Conservation (phyloP, 2,329 filamentous ascomycete species). For the Neodidymelliopsis sp. region DNA sequence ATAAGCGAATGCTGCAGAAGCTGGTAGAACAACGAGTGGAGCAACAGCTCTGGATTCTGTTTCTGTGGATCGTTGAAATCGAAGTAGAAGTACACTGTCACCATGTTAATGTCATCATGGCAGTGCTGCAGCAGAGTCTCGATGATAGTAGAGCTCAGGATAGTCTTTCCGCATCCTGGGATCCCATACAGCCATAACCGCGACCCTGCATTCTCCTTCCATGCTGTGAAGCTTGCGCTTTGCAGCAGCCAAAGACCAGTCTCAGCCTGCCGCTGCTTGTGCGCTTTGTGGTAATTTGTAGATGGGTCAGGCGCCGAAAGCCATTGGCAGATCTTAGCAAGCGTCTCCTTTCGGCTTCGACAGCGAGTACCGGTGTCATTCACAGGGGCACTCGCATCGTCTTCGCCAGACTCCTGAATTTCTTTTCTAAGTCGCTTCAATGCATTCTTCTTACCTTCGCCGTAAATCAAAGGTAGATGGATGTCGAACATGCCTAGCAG, state of each 20-base stretch:
- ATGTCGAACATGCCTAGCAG: constrained; percentile 23
- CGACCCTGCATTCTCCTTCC: constrained; percentile 41
- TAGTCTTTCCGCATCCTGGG: constrained; percentile 54
- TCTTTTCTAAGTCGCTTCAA: constrained; percentile 11
- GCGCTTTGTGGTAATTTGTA: constrained; percentile 44
- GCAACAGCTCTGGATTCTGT: constrained; percentile 42
- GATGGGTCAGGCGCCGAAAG: constrained; percentile 48
- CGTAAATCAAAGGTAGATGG: constrained; percentile 28
- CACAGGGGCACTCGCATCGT: not conserved
- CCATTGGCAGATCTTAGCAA: constrained; percentile 35
- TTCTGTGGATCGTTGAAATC: constrained; percentile 51
- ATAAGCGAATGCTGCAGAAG: constrained; percentile 31
- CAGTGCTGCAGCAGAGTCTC: constrained; percentile 33
- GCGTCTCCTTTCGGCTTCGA: not conserved
- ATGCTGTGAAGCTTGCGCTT: constrained; percentile 32
- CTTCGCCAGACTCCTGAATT: not conserved
- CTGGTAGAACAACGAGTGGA: constrained; percentile 51
- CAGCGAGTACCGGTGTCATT: not conserved
- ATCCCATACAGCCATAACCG: constrained; percentile 52
- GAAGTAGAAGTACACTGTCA: constrained; percentile 39
- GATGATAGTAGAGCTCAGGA: constrained; percentile 51
- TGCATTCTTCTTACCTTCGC: constrained; percentile 33
- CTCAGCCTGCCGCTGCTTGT: constrained; percentile 36
- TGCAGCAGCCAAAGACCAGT: constrained; percentile 50
- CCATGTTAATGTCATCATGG: constrained; percentile 10